phyloP scores from a whole-genome alignment of 208 protist genomes.

The Trypanosomatidae sp. region DNA sequence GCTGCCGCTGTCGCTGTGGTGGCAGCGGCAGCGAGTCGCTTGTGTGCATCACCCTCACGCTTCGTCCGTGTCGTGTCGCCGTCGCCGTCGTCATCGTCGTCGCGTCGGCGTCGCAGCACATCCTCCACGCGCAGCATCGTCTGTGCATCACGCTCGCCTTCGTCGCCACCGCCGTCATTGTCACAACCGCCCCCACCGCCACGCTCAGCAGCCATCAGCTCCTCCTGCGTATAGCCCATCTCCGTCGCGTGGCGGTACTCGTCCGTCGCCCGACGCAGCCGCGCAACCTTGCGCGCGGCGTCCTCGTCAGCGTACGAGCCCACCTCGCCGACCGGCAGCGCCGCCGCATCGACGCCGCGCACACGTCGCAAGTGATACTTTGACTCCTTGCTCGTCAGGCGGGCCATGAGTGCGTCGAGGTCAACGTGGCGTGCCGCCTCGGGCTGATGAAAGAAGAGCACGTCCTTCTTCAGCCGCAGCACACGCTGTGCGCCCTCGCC shows the following conservation, averaged over 20 bases:
- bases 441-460: slow-evolving; percentile 62
- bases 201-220: slow-evolving; percentile 26
- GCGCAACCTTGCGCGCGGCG: slow-evolving; percentile 29
- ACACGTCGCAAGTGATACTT: slow-evolving; percentile 50
- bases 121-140: slow-evolving; percentile 28
- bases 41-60: no score
- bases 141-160: slow-evolving; percentile 1
- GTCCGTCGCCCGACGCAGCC: slow-evolving; percentile 55
- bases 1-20: slow-evolving; percentile 1
- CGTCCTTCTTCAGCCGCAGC: slow-evolving; percentile 74
- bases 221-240: slow-evolving; percentile 70
- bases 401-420: slow-evolving; percentile 34
- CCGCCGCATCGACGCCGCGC: slow-evolving; percentile 12
- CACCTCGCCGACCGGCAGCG: slow-evolving; percentile 25
- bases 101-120: slow-evolving; percentile 20
- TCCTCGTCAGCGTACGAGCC: slow-evolving; percentile 71
- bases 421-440: slow-evolving; percentile 28
- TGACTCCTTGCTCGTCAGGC: slow-evolving; percentile 35
- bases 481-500: slow-evolving; percentile 26
- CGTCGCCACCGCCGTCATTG: neutral
- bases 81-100: neutral
- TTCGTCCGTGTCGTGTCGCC: neutral
- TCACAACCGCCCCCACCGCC: slow-evolving; percentile 5
- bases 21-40: neutral
- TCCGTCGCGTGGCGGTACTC: slow-evolving; percentile 71